Evolutionary conservation across 2,329 filamentous ascomycete genomes (phyloP), one percentile per base, ranked within the genome.

Genomic region (Colletotrichum musicola): DNA sequence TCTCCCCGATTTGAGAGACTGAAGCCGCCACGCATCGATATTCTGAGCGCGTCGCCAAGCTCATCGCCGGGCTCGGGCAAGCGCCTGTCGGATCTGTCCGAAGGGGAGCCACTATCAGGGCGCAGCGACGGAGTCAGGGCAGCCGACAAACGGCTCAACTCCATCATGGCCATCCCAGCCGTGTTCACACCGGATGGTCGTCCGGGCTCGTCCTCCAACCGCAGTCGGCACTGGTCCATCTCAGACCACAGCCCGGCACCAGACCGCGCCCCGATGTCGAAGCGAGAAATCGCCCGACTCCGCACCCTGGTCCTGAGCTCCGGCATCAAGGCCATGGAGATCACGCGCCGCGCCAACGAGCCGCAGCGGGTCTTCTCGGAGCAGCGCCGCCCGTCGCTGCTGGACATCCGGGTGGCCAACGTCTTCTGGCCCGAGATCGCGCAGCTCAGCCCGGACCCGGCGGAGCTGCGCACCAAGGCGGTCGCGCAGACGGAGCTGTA

Each of bases 301-400:
- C 88, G 90, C 65, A 88, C 93, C 0, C 84, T 97, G 9, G 88
- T 97, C 47, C 84, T 97, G 22, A 92, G 91, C 71, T 93, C 94
- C 0, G 95, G 94, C n/a, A 90, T 98, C 75, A 97, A 97, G 80
- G 95, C 95, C 0, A 90, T 90, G 74, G 93, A 96, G 75, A 93
- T 98, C 62, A 85, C 86, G 30, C 87, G 90, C 4, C 88, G 91
- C 54, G 90, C 92, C 4, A 81, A 90, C 51, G 83, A 84, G 42
- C 76, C 78, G 10, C 80, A 79, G 3, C 27, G 46, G 4, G 64
- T 63, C n/a, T 71, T 71, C 18, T 57, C 68, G 18, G 27, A 16
- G 10, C 35, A 38, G 13, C 57, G 38, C 13, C 47, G 50, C 40
- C 56, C 47, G 16, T 68, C 67, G 7, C 57, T 60, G 44, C 38